phyloP scores from a whole-genome alignment of 371 early-diverging fungal genomes.

The Saksenaea oblongispora region DNA sequence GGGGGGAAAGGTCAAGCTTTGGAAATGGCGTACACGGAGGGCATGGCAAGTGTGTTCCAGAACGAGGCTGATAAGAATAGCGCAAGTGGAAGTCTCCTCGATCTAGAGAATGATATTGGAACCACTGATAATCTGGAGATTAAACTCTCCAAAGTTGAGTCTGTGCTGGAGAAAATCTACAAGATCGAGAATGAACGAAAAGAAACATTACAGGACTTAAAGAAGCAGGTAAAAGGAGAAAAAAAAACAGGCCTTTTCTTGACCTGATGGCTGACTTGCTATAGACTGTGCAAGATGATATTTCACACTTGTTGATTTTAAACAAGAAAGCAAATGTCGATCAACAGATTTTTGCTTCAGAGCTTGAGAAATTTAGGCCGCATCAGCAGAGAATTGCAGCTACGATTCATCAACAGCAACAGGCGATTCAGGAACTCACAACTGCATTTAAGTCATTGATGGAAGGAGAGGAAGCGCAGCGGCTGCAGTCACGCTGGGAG shows the following conservation, averaged over 20 bases:
- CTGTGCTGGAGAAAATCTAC: conserved; percentile 71
- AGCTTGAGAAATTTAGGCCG: conserved; percentile 88
- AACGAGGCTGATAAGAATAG: conserved; percentile 9
- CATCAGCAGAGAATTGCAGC: conserved; percentile 74
- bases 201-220: conserved; percentile 79
- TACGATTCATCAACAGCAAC: conserved; percentile 76
- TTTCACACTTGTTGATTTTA: conserved; percentile 77
- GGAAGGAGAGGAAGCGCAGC: conserved; percentile 72
- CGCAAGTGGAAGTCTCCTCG: conserved; percentile 54
- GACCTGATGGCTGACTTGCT: background rate
- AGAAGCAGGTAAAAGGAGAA: conserved; percentile 63
- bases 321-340: conserved; percentile 83
- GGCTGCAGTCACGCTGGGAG: conserved; percentile 70
- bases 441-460: conserved; percentile 74
- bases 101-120: conserved; percentile 58
- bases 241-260: background rate
- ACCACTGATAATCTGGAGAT: conserved; percentile 36
- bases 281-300: conserved; percentile 87
- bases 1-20: conserved; percentile 63
- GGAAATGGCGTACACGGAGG: conserved; percentile 64
- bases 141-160: conserved; percentile 67
- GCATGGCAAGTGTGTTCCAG: conserved; percentile 35
- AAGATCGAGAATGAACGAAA: conserved; percentile 79
- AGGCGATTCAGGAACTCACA: conserved; percentile 75
- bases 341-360: conserved; percentile 83